Evolutionary conservation across 2,329 filamentous ascomycete species (phyloP).

Genomic region (Fusarium continuum): DNA sequence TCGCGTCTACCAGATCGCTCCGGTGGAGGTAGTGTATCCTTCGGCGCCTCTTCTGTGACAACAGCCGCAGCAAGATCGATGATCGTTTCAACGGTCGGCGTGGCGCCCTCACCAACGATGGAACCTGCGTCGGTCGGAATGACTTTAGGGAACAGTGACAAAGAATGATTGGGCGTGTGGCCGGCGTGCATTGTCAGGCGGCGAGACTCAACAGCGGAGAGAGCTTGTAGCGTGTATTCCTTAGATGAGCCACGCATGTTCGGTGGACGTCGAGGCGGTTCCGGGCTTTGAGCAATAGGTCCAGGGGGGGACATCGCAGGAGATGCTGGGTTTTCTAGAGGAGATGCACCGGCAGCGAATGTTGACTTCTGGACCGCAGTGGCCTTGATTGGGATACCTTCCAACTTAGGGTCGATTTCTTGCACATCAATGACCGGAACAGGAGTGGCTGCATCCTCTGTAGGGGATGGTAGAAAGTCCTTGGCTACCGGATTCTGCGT

Average conservation of each 20-base stretch:
- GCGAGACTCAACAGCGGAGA: constrained; percentile 58
- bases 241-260: constrained; percentile 46
- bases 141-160: constrained; percentile 60
- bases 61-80: constrained; percentile 16
- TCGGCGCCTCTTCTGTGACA: not conserved
- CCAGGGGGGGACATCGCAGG: constrained; percentile 43
- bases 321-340: constrained; percentile 44
- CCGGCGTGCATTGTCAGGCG: constrained; percentile 70
- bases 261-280: constrained; percentile 17
- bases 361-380: constrained; percentile 62
- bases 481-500: constrained; percentile 48
- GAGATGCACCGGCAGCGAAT: constrained; percentile 53
- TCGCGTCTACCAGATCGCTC: constrained; percentile 14
- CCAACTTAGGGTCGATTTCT: constrained; percentile 66
- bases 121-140: constrained; percentile 51
- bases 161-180: constrained; percentile 69
- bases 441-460: constrained; percentile 46
- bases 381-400: constrained; percentile 66
- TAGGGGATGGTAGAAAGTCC: constrained; percentile 49
- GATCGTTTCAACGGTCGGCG: constrained; percentile 41
- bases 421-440: constrained; percentile 65
- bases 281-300: constrained; percentile 27
- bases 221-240: constrained; percentile 56
- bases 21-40: not conserved
- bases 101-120: constrained; percentile 42